A percentile compares a stretch with the other conserved stretches of the same genome.
These are phyloP conservation scores for Rhodotorula mucilaginosa DNA, from an alignment of 1,284 basidiomycete species.

Conservation along the genomic window DNA sequence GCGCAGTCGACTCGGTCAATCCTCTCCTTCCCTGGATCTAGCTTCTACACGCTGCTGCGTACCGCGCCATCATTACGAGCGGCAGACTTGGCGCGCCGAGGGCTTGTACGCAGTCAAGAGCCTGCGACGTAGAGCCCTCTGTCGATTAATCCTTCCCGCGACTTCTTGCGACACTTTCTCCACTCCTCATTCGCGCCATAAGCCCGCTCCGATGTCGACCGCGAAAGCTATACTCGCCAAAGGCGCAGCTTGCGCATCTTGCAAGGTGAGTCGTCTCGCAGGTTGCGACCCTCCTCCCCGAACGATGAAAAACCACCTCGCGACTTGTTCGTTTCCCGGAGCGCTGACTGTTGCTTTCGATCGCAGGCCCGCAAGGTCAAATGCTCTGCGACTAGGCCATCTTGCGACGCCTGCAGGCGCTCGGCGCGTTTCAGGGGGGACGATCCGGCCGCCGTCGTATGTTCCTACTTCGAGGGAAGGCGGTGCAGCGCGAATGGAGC, in stretches of 20 bases:
- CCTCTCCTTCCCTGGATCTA: too few species aligned
- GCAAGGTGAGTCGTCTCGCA: not conserved
- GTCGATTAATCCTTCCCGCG: not conserved
- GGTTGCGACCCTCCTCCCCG: too few species aligned
- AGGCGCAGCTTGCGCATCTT: constrained; percentile 7
- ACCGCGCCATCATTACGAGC: too few species aligned
- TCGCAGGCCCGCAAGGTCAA: constrained; percentile 21
- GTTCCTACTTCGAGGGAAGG: constrained; percentile 2
- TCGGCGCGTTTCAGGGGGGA: constrained; percentile 23
- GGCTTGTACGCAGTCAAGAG: too few species aligned
- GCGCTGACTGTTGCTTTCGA: not conserved
- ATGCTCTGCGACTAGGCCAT: constrained; percentile 19
- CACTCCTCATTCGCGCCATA: not conserved
- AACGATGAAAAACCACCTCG: not conserved
- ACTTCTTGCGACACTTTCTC: not conserved
- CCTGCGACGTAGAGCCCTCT: too few species aligned
- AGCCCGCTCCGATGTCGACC: not conserved
- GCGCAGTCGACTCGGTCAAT: too few species aligned
- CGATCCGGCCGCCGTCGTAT: constrained; percentile 8
- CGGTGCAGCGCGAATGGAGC: constrained; percentile 2
- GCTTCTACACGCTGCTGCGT: too few species aligned
- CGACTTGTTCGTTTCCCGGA: not conserved
- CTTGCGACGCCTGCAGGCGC: constrained; percentile 13
- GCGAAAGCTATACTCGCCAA: constrained; percentile 10
- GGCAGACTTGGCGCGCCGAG: too few species aligned